Evolutionary conservation across 371 early-diverging fungal species (phyloP), one percentile per base, ranked within the genome.

Genomic region (Mucor circinelloides): DNA sequence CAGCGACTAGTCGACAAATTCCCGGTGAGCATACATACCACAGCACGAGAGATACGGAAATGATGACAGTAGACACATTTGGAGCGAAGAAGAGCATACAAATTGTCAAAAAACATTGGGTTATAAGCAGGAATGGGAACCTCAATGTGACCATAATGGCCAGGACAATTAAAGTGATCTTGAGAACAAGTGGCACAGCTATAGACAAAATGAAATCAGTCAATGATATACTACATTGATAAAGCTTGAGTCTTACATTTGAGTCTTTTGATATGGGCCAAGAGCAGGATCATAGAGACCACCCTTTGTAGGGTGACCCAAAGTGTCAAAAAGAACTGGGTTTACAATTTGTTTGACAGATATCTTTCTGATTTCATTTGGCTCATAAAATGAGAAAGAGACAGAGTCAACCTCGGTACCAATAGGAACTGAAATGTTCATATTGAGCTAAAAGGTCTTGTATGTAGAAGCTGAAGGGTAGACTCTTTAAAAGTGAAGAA

Each of bases 121-220:
- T 99, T 97, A 82, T 97, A 96, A 38, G 97, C 95, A 13, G 99
- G 98, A 46, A 92, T 91, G 12, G 96, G 92, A 15, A 99, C 89
- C 74, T 99, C 99, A 63, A 99, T 99, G 78, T 99, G 99, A 40
- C 99, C 99, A 87, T 98, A 99, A 72, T 99, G 99, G 31, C 99
- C 99, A 17, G 97, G 96, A 75, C 99, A 99, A 38, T 85, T 80
- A 72, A 87, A 88, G 79, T 91, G 85, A 59, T 88, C 89, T 67
- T 95, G 87, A 7, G 87, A 85, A 84, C 99, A 98, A 10, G 98
- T 98, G 0, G 85, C 87, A 81, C 99, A 98, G 30, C 94, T 94
- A 76, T 8, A 52, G 34, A 56, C 59, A 46, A 28, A 42, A 42
- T 42, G 25, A 46, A 59, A 9, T 40, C 23, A 48, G 50, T 62